phyloP scores from a whole-genome alignment of 345 rosid species.

The Gossypium mustelinum region DNA sequence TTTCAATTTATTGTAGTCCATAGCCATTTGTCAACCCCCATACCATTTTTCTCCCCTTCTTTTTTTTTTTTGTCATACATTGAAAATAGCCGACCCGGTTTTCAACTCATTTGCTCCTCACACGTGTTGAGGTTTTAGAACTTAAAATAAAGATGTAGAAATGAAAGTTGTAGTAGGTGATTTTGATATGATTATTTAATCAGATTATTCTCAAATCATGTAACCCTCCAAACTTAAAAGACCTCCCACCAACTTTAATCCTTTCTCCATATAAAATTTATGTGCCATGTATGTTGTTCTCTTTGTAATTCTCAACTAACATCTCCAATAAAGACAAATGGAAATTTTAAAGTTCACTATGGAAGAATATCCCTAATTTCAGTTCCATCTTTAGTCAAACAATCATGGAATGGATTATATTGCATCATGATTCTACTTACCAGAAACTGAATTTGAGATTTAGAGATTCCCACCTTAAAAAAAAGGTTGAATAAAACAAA shows the following conservation, averaged over 20 bases:
- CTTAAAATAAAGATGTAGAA: neutral
- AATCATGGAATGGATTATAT: slow-evolving; percentile 4
- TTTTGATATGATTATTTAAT: neutral
- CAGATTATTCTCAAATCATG: neutral
- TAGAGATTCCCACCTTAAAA: neutral
- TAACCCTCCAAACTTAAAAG: neutral
- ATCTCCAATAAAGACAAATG: neutral
- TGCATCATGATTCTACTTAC: neutral
- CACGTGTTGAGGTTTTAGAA: neutral
- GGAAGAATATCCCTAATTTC: neutral
- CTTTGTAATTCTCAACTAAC: neutral
- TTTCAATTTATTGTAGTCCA: too few species aligned
- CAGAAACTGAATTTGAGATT: neutral
- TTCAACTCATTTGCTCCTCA: neutral
- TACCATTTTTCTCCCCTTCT: too few species aligned
- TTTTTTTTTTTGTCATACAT: too few species aligned
- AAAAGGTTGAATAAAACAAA: neutral
- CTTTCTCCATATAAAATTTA: neutral
- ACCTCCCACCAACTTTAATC: neutral
- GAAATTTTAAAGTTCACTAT: neutral
- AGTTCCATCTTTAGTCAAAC: neutral
- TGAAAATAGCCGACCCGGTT: too few species aligned
- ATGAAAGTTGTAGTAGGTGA: neutral
- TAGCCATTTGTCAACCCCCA: too few species aligned
- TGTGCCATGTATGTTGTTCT: neutral